Conservation (phyloP, 805 yeast species). For the Kluyveromyces lactis region DNA sequence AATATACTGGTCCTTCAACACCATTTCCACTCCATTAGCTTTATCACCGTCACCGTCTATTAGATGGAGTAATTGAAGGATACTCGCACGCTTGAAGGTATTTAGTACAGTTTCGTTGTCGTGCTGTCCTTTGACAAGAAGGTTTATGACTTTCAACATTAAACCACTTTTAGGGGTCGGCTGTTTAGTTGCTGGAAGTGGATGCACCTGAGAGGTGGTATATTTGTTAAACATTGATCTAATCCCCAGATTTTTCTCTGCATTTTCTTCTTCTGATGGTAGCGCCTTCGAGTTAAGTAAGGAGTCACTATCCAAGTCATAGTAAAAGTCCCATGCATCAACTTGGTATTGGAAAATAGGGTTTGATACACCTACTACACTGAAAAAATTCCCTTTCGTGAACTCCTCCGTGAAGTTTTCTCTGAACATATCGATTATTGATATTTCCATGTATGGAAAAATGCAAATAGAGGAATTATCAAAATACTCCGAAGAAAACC, state of each 20-base stretch:
- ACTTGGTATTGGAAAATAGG: constrained; percentile 49
- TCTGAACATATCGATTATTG: constrained; percentile 43
- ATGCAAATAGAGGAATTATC: constrained; percentile 34
- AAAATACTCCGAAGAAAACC: constrained; percentile 34
- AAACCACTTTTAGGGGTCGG: constrained; percentile 8
- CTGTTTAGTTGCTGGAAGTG: constrained; percentile 4
- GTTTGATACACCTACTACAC: constrained; percentile 61
- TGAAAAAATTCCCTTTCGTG: constrained; percentile 18
- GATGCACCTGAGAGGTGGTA: constrained; percentile 7
- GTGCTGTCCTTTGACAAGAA: constrained; percentile 19
- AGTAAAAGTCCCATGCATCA: constrained; percentile 51
- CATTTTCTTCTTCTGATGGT: not conserved
- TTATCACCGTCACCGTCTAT: constrained; percentile 10
- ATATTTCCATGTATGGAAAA: constrained; percentile 56
- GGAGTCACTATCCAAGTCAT: constrained; percentile 47
- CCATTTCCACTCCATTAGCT: constrained; percentile 13
- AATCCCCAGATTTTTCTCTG: constrained; percentile 3
- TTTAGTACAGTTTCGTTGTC: constrained; percentile 21
- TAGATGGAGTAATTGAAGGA: constrained; percentile 27
- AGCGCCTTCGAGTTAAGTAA: constrained; percentile 1
- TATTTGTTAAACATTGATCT: constrained; percentile 19
- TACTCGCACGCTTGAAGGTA: constrained; percentile 25
- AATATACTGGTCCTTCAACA: constrained; percentile 27
- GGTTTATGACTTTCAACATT: constrained; percentile 13
- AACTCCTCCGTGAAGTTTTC: constrained; percentile 25